Base-by-base conservation (phyloP, 2,329 filamentous ascomycete species). In the Elsinoe perseae region DNA sequence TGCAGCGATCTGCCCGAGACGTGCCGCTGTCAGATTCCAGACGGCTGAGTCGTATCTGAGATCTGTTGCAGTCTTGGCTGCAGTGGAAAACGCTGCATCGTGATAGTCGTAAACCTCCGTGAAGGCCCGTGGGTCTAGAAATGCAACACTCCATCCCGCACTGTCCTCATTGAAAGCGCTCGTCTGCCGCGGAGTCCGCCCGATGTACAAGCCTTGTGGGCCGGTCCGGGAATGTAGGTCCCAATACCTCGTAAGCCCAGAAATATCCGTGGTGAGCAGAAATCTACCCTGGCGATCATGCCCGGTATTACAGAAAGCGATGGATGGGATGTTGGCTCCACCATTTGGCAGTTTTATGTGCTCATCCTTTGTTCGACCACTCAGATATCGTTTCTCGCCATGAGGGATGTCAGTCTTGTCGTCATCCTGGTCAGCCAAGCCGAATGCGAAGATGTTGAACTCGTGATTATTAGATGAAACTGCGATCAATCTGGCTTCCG, bases 401-500 rank as follows among this genome's bases (percentile, higher is more conserved):
- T 28, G 25, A 53, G 14, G 48, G 55, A n/a, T 44, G 10, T 30
- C 36, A 12, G 60, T 34, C 16, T 27, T 27, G 34, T 25, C 40
- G 14, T 38, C 36, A 14, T 48, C 58, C 6, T 59, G 38, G 21
- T 61, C 48, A 3, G 46, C 32, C 54, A 85, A 71, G 0, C 79
- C 81, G 62, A 82, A 81, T 12, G 80, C 80, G 63, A 82, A 80
- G 0, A 86, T 73, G 2, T 75, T 79, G 25, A 87, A 77, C 14
- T 73, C 65, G 20, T 76, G 74, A 0, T 78, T 80, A 67, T 98
- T 98, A 0, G 87, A 84, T 63, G 87, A 88, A 36, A 95, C 85
- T 0, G 92, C 93, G 60, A 98, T 86, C 59, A 96, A 75, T 0
- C 91, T 83, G n/a, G 88, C 89, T 60, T 84, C 75, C 59, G 82